phyloP scores from a whole-genome alignment of 2,329 filamentous ascomycete genomes.

The Chrysosporium queenslandicum region DNA sequence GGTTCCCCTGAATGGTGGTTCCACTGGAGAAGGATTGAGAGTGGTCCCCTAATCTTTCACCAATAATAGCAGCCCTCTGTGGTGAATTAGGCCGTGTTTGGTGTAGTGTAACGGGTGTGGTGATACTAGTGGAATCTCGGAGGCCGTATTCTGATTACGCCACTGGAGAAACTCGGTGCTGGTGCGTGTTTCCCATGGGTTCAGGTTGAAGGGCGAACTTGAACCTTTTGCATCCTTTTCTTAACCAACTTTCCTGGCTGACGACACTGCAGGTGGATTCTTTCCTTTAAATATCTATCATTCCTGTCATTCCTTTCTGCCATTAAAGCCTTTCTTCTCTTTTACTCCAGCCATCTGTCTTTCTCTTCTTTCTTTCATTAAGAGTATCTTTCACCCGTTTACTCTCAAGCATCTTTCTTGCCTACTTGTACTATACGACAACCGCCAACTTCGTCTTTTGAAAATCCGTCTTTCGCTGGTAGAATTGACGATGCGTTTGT shows the following conservation, averaged over 20 bases:
- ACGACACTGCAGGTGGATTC: slow-evolving; percentile 7
- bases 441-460: too few relatives aligned
- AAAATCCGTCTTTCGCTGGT: not conserved
- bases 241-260: slow-evolving; percentile 4
- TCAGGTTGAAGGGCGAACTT: not conserved
- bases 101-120: slow-evolving; percentile 4
- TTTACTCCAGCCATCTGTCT: not conserved
- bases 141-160: not conserved
- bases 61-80: not conserved
- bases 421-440: not conserved
- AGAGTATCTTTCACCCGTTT: not conserved
- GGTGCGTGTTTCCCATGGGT: not conserved
- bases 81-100: not conserved
- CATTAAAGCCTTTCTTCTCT: slow-evolving; percentile 5
- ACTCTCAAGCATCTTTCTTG: not conserved
- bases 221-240: not conserved
- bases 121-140: not conserved
- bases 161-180: not conserved
- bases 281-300: slow-evolving; percentile 3
- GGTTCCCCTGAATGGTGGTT: not conserved
- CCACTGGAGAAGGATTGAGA: not conserved
- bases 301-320: slow-evolving; percentile 8
- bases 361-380: slow-evolving; percentile 2
- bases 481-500: slow-evolving; percentile 37
- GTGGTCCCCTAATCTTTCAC: not conserved